Evolutionary conservation across 192 early-diverging fungal genomes (phyloP).

Genomic region (Umbelopsis ramanniana): DNA sequence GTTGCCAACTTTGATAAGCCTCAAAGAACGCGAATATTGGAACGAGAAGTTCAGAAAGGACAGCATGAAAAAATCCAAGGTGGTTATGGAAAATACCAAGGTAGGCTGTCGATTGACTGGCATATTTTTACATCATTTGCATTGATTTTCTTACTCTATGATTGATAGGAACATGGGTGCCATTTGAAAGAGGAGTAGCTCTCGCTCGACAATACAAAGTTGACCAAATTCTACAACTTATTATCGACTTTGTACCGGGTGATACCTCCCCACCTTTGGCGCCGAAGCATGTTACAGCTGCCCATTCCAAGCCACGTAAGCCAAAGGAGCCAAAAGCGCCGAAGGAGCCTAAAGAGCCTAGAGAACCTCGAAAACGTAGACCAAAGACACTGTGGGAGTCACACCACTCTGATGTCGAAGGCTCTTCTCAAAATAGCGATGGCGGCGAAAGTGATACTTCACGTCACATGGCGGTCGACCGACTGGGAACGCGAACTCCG

Average conservation of each 20-base stretch:
- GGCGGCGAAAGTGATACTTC: conserved; percentile 14
- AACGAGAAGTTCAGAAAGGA: conserved; percentile 86
- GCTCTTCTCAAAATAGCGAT: conserved; percentile 26
- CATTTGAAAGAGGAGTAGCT: conserved; percentile 79
- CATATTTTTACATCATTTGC: neutral
- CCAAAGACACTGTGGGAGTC: conserved; percentile 12
- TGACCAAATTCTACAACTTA: conserved; percentile 68
- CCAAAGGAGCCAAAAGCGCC: conserved; percentile 6
- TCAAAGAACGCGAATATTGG: conserved; percentile 90
- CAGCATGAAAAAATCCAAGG: conserved; percentile 97
- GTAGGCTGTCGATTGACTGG: conserved; percentile 49
- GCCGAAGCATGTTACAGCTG: conserved; percentile 59
- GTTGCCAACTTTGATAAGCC: conserved; percentile 95
- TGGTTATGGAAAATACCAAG: conserved; percentile 97
- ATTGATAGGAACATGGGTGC: conserved; percentile 72
- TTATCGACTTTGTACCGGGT: conserved; percentile 80
- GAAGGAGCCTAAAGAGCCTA: neutral
- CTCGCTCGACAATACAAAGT: conserved; percentile 86
- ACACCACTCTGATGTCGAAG: conserved; percentile 39
- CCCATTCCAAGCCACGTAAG: conserved; percentile 48
- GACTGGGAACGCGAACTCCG: conserved; percentile 9
- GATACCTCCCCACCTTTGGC: conserved; percentile 58
- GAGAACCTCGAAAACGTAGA: conserved; percentile 38
- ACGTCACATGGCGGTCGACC: neutral
- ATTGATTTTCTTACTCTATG: neutral